A percentile compares a stretch with the other conserved stretches of the same genome.
Conservation (phyloP, 2,329 filamentous ascomycete genomes). For the Aspergillus felis region DNA sequence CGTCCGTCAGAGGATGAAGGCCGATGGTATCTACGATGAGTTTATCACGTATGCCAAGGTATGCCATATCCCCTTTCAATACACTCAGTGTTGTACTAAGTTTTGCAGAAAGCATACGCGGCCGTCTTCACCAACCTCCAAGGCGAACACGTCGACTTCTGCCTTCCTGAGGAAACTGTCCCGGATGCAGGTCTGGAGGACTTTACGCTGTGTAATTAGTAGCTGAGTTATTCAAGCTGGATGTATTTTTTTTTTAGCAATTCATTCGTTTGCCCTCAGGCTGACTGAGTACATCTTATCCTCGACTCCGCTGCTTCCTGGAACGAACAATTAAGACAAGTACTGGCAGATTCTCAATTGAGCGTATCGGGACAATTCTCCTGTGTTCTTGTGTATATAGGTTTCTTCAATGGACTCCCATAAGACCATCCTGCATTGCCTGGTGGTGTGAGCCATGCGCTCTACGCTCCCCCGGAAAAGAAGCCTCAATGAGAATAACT, state of each 20-base stretch:
- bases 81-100: not conserved
- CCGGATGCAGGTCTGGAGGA: not conserved
- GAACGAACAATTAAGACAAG: too few relatives aligned
- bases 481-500: too few relatives aligned
- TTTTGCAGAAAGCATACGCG: slow-evolving; percentile 7
- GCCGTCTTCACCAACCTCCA: slow-evolving; percentile 9
- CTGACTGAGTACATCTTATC: not conserved
- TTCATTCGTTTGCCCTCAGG: not conserved
- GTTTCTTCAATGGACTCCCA: too few relatives aligned
- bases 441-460: too few relatives aligned
- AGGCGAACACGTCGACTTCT: slow-evolving; percentile 10
- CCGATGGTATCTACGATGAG: slow-evolving; percentile 37
- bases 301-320: not conserved
- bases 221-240: not conserved
- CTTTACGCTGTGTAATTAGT: not conserved
- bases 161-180: slow-evolving; percentile 2
- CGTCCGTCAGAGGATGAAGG: slow-evolving; percentile 37
- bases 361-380: not conserved
- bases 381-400: not conserved
- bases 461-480: too few relatives aligned
- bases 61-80: not conserved
- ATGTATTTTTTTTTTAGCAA: not conserved
- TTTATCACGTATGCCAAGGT: slow-evolving; percentile 15
- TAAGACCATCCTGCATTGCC: too few relatives aligned
- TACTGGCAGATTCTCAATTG: too few relatives aligned